Evolutionary conservation across 129 eudicot species (phyloP).

Genomic region (Chrysanthemum seticuspe): DNA sequence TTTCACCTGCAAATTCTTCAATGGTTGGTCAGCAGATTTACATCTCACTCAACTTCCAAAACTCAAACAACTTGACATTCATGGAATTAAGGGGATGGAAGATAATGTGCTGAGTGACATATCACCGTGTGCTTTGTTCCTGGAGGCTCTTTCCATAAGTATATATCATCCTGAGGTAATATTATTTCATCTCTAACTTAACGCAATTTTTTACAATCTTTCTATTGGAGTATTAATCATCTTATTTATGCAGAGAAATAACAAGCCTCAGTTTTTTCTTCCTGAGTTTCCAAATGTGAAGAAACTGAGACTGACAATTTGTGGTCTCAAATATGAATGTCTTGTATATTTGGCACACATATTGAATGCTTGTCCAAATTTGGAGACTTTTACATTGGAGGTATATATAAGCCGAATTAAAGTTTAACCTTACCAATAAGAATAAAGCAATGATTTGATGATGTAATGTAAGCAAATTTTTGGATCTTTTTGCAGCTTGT

Average conservation of each 20-base stretch:
- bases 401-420: constrained; percentile 15
- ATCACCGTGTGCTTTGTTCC: constrained; percentile 28
- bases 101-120: constrained; percentile 31
- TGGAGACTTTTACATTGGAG: constrained; percentile 41
- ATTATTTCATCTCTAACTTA: background rate
- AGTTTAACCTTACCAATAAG: too few species aligned
- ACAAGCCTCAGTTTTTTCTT: constrained; percentile 9
- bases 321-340: constrained; percentile 37
- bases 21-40: constrained; percentile 29
- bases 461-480: too few species aligned
- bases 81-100: constrained; percentile 13
- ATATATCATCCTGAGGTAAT: background rate
- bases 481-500: too few species aligned
- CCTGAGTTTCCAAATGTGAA: constrained; percentile 40
- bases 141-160: constrained; percentile 19
- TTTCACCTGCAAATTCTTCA: constrained; percentile 22
- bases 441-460: too few species aligned
- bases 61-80: constrained; percentile 36
- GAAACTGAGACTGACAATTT: constrained; percentile 32
- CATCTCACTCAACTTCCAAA: constrained; percentile 31
- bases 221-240: background rate
- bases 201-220: background rate
- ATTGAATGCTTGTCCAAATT: constrained; percentile 34
- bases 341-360: constrained; percentile 35
- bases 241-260: constrained; percentile 21